A percentile compares a stretch with the other conserved stretches of the same genome.
These are phyloP conservation scores for Basidiobolus meristosporus DNA, from an alignment of 371 early-diverging fungal genomes.

Conservation along the genomic window DNA sequence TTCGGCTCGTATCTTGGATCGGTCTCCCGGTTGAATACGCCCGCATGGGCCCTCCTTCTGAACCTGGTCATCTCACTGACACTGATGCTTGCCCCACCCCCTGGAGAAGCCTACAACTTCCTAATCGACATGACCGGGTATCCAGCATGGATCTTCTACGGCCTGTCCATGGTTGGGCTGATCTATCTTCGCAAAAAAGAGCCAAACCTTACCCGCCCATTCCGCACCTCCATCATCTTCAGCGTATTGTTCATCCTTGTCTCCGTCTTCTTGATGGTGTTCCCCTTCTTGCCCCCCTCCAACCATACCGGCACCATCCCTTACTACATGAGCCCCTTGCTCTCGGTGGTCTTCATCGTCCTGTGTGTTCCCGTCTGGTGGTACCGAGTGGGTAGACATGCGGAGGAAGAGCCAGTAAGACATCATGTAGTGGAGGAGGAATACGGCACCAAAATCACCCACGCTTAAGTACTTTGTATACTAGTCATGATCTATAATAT, in stretches of 20 bases:
- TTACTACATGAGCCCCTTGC: slow-evolving; percentile 3
- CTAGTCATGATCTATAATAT: too few relatives aligned
- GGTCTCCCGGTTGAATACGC: neutral
- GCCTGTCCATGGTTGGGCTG: slow-evolving; percentile 6
- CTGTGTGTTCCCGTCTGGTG: slow-evolving; percentile 4
- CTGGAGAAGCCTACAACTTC: slow-evolving; percentile 6
- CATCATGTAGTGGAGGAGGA: too few relatives aligned
- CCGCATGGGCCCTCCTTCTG: slow-evolving; percentile 4
- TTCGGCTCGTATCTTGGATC: neutral
- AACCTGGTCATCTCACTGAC: slow-evolving; percentile 5
- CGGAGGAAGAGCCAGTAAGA: too few relatives aligned
- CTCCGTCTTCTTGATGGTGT: slow-evolving; percentile 2
- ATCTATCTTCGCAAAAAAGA: slow-evolving; percentile 4
- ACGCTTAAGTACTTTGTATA: too few relatives aligned
- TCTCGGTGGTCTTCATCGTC: slow-evolving; percentile 3
- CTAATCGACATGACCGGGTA: slow-evolving; percentile 5
- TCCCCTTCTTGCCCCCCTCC: slow-evolving; percentile 5
- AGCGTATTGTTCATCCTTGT: slow-evolving; percentile 5
- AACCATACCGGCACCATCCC: slow-evolving; percentile 3
- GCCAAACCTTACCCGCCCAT: slow-evolving; percentile 3
- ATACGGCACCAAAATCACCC: too few relatives aligned
- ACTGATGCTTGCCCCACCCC: slow-evolving; percentile 6
- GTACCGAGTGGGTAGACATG: too few relatives aligned
- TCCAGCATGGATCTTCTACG: slow-evolving; percentile 6
- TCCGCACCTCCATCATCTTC: slow-evolving; percentile 2